Base-by-base conservation (phyloP, 164 flowering plant genomes). In the Nelumbo lutea region DNA sequence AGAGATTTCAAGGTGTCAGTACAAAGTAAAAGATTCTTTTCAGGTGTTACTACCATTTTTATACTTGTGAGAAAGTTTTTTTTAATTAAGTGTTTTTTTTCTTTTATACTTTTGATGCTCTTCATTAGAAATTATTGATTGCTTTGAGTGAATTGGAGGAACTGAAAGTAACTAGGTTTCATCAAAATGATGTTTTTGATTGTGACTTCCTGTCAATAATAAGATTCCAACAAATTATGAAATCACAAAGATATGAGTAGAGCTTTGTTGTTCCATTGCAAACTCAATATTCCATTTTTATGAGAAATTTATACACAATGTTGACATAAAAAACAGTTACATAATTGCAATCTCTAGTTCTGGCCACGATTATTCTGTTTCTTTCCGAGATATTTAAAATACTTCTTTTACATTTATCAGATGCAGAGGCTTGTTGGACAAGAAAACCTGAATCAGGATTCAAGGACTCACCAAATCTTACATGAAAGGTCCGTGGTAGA, bases 131-230 rank as follows among this genome's bases (percentile, higher is more conserved):
- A 81, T 68, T 90, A 66, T 67, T 88, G 72, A 69, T 55, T 69
- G 83, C 91, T 47, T 5, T 95, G 79, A 80, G 46, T 69, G 97
- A 95, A 82, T 76, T 95, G 76, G 97, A 95, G 83, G 73, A 69
- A 11, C 76, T 95, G 83, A 85, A 82, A 82, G 70, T 43, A n/a
- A 80, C 72, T 64, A 73, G 79, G 14, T 44, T 2, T 50, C 65
- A 67, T 67, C 79, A 73, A 64, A 78, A 75, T 70, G 67, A 60
- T 67, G 64, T 56, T 48, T 64, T 58, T 59, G 77, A 61, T 15
- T 73, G 61, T 79, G 79, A 81, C 79, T 90, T 76, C 66, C 80
- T 65, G 72, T 70, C 39, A 75, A 57, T 44, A 80, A 76, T 64
- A 79, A 81, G 64, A 73, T 52, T 55, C 59, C 63, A 63, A 59